Conservation (phyloP, 2,329 filamentous ascomycete species). For the Immersiporthe knoxdaviesiana region DNA sequence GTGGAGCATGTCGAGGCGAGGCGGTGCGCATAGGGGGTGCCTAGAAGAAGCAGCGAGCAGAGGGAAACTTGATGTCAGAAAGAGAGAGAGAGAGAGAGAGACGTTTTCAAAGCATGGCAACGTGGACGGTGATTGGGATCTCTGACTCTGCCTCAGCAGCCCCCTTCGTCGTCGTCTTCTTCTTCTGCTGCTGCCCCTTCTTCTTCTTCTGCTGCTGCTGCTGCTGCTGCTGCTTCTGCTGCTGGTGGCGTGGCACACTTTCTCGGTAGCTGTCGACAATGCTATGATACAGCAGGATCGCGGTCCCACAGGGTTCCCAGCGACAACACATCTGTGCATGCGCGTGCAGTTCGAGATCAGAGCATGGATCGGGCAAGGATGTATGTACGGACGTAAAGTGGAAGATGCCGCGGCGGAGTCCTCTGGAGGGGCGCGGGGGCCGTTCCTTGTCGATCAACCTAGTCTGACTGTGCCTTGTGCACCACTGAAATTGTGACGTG, state of each 20-base stretch:
- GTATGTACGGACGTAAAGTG: not conserved
- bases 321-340: constrained; percentile 28
- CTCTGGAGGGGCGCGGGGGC: not conserved
- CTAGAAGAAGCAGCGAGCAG: not conserved
- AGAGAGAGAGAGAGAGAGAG: not conserved
- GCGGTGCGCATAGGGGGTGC: not conserved
- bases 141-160: constrained; percentile 26
- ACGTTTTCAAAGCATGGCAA: not conserved
- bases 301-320: constrained; percentile 28
- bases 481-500: constrained; percentile 3
- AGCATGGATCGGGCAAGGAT: constrained; percentile 10
- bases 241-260: not conserved
- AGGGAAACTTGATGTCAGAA: constrained; percentile 14
- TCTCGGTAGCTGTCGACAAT: constrained; percentile 23
- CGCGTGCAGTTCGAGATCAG: constrained; percentile 2
- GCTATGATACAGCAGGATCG: constrained; percentile 27
- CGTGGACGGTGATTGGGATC: not conserved
- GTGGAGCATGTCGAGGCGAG: constrained; percentile 75
- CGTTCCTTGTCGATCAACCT: not conserved
- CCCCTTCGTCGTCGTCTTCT: constrained; percentile 1
- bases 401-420: not conserved
- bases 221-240: constrained; percentile 9
- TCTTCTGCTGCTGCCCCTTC: not conserved
- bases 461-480: too few relatives aligned
- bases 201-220: not conserved